Evolutionary conservation across 768 basidiomycete species (phyloP), one percentile per base, ranked within the genome.

Genomic region (Leccinum longicurvipes): DNA sequence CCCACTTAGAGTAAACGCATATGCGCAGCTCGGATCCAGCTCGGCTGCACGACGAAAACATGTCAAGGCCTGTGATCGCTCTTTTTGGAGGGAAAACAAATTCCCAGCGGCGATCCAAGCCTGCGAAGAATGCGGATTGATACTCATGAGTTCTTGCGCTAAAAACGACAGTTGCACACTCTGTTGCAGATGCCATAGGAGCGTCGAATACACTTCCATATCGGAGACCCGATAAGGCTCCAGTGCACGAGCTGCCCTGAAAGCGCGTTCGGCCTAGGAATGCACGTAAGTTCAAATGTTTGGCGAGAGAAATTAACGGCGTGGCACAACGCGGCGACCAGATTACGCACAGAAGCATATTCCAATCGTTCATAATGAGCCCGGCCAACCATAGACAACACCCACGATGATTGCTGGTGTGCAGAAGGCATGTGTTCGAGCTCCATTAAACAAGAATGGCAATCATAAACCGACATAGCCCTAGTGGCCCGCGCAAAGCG

Each of bases 101-200:
- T 99, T 99, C 51, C 97, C 97, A 27, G 93, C 85, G 1, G 94
- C 91, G 62, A 98, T 97, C 97, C 97, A 99, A 15, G 94, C 84
- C 67, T 95, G 84, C 11, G 95, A 76, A 24, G 89, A 85, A 55
- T 82, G 83, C n/a, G 93, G 83, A 61, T 88, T 79, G 68, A 94
- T 87, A 51, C 85, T 84, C 63, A 97, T 82, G 44, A 98, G 77
- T 60, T 95, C 92, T 72, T 98, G 96, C 1, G 96, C 91, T 32
- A 99, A 80, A 75, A 88, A 93, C 4, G 96, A 94, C 56, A 99
- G 80, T 61, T 89, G 83, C 51, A 93, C 85, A 60, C 83, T 84
- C 61, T 85, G 82, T 67, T 91, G 88, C 48, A 97, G 76, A 73
- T 98, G 96, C 96, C 96, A 99, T 45, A 98, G 77, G 32, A 96